phyloP scores from a whole-genome alignment of 139 green algal genomes.

The Coccomyxa sp. region DNA sequence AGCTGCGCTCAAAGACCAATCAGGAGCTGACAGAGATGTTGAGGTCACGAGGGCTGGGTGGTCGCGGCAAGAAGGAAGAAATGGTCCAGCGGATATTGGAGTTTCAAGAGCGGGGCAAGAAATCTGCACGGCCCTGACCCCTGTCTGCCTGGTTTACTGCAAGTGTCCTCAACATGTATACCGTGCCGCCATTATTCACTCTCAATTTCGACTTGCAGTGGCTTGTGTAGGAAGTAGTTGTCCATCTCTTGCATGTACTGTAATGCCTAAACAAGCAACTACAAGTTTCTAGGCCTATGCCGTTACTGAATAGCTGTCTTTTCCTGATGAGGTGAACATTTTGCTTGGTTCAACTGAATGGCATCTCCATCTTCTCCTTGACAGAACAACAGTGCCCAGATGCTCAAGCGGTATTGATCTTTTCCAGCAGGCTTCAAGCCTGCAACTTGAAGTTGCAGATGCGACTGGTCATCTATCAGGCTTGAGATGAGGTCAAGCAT shows the following conservation, averaged over 20 bases:
- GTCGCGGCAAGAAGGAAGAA: constrained; percentile 44
- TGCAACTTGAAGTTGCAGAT: too few species aligned
- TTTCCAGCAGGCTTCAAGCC: too few species aligned
- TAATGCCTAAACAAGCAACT: not conserved
- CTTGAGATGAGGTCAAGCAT: too few species aligned
- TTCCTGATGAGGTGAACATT: too few species aligned
- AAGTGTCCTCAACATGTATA: not conserved
- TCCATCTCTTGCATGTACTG: not conserved
- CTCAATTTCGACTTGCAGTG: not conserved
- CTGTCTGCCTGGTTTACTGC: too few species aligned
- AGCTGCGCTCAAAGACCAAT: not conserved
- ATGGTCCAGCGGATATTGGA: constrained; percentile 34
- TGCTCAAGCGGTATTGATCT: too few species aligned
- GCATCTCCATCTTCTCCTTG: too few species aligned
- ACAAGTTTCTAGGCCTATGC: too few species aligned
- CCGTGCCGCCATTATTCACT: not conserved
- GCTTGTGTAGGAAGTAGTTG: not conserved
- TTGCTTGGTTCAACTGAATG: too few species aligned
- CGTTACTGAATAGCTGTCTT: too few species aligned
- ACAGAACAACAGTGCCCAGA: too few species aligned
- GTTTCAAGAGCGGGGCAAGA: constrained; percentile 16
- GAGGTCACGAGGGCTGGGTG: constrained; percentile 19
- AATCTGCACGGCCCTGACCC: not conserved
- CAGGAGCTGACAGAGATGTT: constrained; percentile 29
- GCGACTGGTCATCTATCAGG: too few species aligned